These are phyloP conservation scores for Blastobotrys illinoisensis DNA, from an alignment of 1,139 yeast genomes.

Conservation along the genomic window DNA sequence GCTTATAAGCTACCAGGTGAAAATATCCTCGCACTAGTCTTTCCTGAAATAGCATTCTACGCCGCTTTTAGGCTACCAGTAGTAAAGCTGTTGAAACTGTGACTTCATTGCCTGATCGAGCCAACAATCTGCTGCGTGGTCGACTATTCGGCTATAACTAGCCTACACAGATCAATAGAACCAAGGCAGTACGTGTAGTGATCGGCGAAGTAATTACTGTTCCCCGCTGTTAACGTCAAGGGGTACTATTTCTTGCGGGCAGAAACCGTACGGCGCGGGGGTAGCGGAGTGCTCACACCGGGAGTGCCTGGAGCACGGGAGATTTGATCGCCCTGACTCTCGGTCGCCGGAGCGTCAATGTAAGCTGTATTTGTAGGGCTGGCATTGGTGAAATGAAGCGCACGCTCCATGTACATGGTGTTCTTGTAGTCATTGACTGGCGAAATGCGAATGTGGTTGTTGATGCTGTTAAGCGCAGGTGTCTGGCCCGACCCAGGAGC, in stretches of 20 bases:
- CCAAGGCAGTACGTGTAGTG: no score
- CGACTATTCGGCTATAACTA: no score
- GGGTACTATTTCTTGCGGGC: not conserved
- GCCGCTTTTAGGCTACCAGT: no score
- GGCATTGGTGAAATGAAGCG: conserved; percentile 15
- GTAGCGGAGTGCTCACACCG: not conserved
- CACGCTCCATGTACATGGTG: conserved; percentile 23
- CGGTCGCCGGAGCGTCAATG: not conserved
- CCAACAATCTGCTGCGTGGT: no score
- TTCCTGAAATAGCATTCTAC: no score
- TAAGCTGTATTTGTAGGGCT: conserved; percentile 6
- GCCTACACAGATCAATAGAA: no score
- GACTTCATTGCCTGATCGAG: no score
- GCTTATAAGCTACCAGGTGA: no score
- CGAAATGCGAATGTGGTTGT: conserved; percentile 9
- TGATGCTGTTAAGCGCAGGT: conserved; percentile 8
- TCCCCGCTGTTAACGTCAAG: no score
- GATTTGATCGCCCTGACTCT: not conserved
- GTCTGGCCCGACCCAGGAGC: conserved; percentile 15
- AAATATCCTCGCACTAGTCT: no score
- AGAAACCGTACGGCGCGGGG: not conserved
- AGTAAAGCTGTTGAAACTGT: no score
- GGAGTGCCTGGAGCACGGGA: not conserved
- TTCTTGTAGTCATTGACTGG: conserved; percentile 19
- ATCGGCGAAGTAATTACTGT: no score